Base-by-base conservation (phyloP, 164 flowering plant species). In the Macadamia tetraphylla region DNA sequence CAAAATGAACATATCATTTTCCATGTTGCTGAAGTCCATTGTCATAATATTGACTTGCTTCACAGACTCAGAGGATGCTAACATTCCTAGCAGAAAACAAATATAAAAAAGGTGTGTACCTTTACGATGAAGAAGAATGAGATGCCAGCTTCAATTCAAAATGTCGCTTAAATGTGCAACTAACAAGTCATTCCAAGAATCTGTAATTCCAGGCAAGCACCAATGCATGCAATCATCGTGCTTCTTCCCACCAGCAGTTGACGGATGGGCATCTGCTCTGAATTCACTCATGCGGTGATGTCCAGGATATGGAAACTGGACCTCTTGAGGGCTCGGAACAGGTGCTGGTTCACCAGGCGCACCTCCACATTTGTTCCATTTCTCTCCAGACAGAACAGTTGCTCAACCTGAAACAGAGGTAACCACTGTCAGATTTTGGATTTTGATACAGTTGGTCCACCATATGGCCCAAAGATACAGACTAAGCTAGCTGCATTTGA, bases 151-250 rank as follows among this genome's bases (percentile, higher is more conserved):
- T 62, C 65, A 67, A n/a, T 29, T 15, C 58, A 76, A 64, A 18
- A 83, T 69, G 29, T 43, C 71, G 66, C 74, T 76, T 49, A 94
- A 67, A 52, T 78, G 76, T 58, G 83, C 75, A 48, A 86, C 67
- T 46, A 91, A 82, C 78, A 94, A 71, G 74, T 94, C 97, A 77
- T 91, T 94, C 98, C 98, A 91, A 53, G 88, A 82, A 85, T 94
- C 98, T 2, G 96, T 87, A 65, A 87, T 57, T 62, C 96, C 97
- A 7, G 96, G 97, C 71, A 91, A 74, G 87, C 98, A 95, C 99
- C 98, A 95, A 71, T 95, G 96, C 99, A 95, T 95, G 81, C 99
- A 95, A 69, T 95, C 97, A n/a, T 87, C 90, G 14, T 95, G 99
- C 69, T 85, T 90, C 83, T 95, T 95, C 65, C 93, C 99, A 65